Evolutionary conservation across 1,139 yeast species (phyloP), one percentile per base, ranked within the genome.

Genomic region (Geotrichum aggregatum): DNA sequence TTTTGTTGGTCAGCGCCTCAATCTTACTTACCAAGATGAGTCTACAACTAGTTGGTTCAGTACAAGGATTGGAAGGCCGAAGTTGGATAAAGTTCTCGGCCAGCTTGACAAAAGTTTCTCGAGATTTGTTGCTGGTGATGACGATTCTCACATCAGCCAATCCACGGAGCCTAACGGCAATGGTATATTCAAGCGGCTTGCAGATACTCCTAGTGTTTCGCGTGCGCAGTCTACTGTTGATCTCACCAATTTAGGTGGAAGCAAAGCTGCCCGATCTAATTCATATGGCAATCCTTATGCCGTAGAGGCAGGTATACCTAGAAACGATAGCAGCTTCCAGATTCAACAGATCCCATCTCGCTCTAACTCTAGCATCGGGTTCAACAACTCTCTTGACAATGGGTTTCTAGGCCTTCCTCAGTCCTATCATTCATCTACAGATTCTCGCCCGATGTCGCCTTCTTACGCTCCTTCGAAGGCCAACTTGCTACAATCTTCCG

Each of bases 101-200:
- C 89, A 85, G 50, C 73, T 89, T 56, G 95, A 88, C 65, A 81
- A 80, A 61, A 78, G 83, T n/a, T 80, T 83, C 63, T 81, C 79
- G 62, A 88, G 88, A 66, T 87, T 91, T 65, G 92, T 92, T 58
- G 87, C 96, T 2, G 98, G 98, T 11, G 96, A 87, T 50, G 91
- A 83, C 42, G 68, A 68, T 1, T 61, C 58, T 11, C 56, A 55
- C 3, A n/a, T 24, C 24, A 8, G 31, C 28, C 59, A 60, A n/a
- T 70, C 70, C 7, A 56, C 72, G 3, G 72, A 69, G 1, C 70
- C 68, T 30, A 79, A 78, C 28, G 76, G 71, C 38, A 79, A 78
- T 28, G 76, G 71, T 38, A 82, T 84, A 0, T 87, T 87, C 69
- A 84, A 87, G 54, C 84, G 83, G 58, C 84, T 83, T 46, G 64